Percentiles rank a stretch among this genome's conserved stretches.
phyloP scores from a whole-genome alignment of 805 yeast species.

The Ogataea ramenticola region DNA sequence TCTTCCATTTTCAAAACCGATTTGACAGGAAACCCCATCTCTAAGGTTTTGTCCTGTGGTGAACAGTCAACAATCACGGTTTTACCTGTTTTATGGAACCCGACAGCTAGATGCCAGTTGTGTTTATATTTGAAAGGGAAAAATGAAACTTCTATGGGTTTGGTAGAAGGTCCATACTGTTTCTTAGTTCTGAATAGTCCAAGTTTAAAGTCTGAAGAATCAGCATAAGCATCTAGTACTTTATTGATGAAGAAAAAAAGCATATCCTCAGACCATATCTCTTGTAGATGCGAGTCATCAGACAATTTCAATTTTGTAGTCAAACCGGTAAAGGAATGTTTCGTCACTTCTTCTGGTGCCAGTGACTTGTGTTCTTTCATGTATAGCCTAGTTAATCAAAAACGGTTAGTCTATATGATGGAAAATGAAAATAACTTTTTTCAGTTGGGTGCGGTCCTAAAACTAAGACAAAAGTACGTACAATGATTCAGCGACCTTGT shows the following conservation, averaged over 20 bases:
- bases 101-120: conserved; percentile 28
- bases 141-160: conserved; percentile 14
- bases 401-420: neutral
- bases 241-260: conserved; percentile 22
- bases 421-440: too few relatives aligned
- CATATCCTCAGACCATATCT: conserved; percentile 23
- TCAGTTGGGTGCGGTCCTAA: too few relatives aligned
- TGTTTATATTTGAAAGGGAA: conserved; percentile 25
- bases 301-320: conserved; percentile 17
- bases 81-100: conserved; percentile 16
- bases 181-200: conserved; percentile 17
- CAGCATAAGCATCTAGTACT: conserved; percentile 18
- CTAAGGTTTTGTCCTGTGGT: neutral
- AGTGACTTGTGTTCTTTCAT: conserved; percentile 15
- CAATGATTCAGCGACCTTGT: too few relatives aligned
- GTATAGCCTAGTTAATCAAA: neutral
- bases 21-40: conserved; percentile 14
- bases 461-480: too few relatives aligned
- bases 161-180: conserved; percentile 21
- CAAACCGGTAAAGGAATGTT: conserved; percentile 20
- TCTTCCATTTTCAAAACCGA: conserved; percentile 20
- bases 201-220: conserved; percentile 3
- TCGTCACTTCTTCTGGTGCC: conserved; percentile 17
- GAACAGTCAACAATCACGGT: conserved; percentile 22
- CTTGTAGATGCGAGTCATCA: conserved; percentile 21